These are phyloP conservation scores for Acanthamoeba quina DNA, from an alignment of 208 protist genomes.

Conservation along the genomic window DNA sequence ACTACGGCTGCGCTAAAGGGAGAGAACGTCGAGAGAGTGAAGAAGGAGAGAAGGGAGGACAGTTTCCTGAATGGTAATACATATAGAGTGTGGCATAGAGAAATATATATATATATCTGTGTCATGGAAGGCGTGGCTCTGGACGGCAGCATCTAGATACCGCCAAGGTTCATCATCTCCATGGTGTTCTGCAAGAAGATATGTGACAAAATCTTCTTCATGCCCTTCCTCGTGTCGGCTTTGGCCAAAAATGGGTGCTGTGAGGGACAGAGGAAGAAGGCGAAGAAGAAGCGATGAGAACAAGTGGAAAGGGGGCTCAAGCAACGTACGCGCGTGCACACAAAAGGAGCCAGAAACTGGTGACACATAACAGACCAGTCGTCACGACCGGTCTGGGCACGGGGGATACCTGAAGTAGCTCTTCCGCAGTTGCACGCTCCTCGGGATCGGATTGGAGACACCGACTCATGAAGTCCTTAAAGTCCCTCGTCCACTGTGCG, in stretches of 20 bases:
- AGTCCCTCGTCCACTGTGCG: conserved; percentile 62
- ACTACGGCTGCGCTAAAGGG: background rate
- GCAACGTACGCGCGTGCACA: background rate
- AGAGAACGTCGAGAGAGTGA: background rate
- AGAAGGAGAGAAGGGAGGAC: background rate
- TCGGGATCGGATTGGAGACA: conserved; percentile 63
- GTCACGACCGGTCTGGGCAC: background rate
- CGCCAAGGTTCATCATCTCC: conserved; percentile 75
- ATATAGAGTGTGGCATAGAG: too few relatives aligned
- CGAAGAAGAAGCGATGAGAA: background rate
- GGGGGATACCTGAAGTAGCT: conserved; percentile 62
- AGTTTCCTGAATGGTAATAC: background rate
- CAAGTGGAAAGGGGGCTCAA: background rate
- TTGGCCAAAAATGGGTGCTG: conserved; percentile 82
- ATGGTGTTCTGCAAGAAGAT: conserved; percentile 79
- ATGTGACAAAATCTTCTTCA: conserved; percentile 80
- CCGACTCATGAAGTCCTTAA: conserved; percentile 72
- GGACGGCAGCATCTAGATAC: background rate
- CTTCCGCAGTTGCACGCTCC: conserved; percentile 51
- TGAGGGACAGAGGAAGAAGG: background rate
- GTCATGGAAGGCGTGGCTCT: background rate
- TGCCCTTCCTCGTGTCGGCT: conserved; percentile 77
- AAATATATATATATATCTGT: background rate
- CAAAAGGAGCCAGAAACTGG: background rate
- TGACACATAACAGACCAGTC: background rate